Evolutionary conservation across 2,329 filamentous ascomycete species (phyloP).

Genomic region (Tricladium varicosporioides): DNA sequence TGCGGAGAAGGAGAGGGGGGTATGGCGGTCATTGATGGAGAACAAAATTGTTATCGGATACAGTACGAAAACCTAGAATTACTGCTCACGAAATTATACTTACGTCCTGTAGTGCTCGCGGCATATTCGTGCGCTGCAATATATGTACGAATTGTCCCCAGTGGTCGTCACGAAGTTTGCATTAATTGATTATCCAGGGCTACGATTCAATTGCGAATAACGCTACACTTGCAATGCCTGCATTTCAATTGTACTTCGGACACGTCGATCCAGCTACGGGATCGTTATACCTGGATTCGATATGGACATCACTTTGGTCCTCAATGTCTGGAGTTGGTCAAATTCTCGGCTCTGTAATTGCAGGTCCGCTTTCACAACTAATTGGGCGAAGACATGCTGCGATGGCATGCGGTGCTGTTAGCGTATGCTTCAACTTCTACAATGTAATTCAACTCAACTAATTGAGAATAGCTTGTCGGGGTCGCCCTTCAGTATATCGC

Average conservation of each 20-base stretch:
- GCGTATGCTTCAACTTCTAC: constrained; percentile 4
- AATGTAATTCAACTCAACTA: not conserved
- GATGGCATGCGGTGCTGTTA: constrained; percentile 14
- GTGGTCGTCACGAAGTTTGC: not conserved
- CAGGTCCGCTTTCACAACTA: constrained; percentile 18
- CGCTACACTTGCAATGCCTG: constrained; percentile 18
- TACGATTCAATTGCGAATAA: constrained; percentile 23
- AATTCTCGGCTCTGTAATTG: constrained; percentile 16
- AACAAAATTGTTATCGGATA: constrained; percentile 13
- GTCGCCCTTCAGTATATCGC: constrained; percentile 19
- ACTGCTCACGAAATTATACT: not conserved
- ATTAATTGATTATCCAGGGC: constrained; percentile 7
- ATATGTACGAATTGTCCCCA: constrained; percentile 10
- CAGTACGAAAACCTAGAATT: constrained; percentile 3
- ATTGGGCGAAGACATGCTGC: constrained; percentile 17
- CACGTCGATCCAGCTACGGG: constrained; percentile 20
- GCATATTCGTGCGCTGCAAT: constrained; percentile 19
- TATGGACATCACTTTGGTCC: constrained; percentile 23
- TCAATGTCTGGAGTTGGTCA: constrained; percentile 21
- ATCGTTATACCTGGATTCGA: constrained; percentile 14
- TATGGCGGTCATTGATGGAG: constrained; percentile 16
- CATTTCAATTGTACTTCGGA: constrained; percentile 21
- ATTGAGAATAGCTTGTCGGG: constrained; percentile 11
- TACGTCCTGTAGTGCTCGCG: constrained; percentile 12
- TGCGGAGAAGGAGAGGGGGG: constrained; percentile 11